Evolutionary conservation across 768 basidiomycete genomes (phyloP), one percentile per base, ranked within the genome.

Genomic region (Heimioporus sp.): DNA sequence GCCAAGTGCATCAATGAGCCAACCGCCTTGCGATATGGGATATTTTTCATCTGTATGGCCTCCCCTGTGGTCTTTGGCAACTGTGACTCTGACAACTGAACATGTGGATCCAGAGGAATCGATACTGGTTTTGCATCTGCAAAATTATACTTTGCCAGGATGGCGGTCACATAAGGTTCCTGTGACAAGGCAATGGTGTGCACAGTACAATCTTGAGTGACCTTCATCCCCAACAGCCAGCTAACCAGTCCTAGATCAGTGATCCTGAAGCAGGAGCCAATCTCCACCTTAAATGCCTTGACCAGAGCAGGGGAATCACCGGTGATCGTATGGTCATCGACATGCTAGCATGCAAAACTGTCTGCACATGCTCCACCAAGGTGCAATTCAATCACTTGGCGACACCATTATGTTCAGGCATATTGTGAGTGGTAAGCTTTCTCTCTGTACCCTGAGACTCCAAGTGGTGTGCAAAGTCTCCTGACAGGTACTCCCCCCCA

Each of bases 171-270:
- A 15, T 49, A 53, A 0, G 34, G 4, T 20, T 49, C 42, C 8
- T 53, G 47, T 4, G 38, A 53, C 0, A 52, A 16, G 0, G 44
- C 32, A 16, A 52, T 42, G 0, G 15, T 46, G 10, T 15, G 10
- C 2, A 6, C 9, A 5, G 2, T 36, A 2, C 16, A 17, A 11
- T 47, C 30, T 0, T n/a, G 3, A 4, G 45, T 36, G 2, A 55
- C 24, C 15, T 52, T 49, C 47, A 55, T 55, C 1, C 54, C 41
- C 0, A 55, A 28, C 1, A 56, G 3, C 46, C 32, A 56, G 3
- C 38, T 36, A 13, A 55, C 44, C 0, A 17, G 38, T 2, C 50
- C 50, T 2, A 55, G 6, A 2, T 55, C n/a, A n/a, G n/a, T n/a
- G n/a, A n/a, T n/a, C n/a, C n/a, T n/a, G n/a, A n/a, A n/a, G n/a